These are phyloP conservation scores for Scalesia atractyloides DNA, from an alignment of 129 eudicot species.

Conservation along the genomic window DNA sequence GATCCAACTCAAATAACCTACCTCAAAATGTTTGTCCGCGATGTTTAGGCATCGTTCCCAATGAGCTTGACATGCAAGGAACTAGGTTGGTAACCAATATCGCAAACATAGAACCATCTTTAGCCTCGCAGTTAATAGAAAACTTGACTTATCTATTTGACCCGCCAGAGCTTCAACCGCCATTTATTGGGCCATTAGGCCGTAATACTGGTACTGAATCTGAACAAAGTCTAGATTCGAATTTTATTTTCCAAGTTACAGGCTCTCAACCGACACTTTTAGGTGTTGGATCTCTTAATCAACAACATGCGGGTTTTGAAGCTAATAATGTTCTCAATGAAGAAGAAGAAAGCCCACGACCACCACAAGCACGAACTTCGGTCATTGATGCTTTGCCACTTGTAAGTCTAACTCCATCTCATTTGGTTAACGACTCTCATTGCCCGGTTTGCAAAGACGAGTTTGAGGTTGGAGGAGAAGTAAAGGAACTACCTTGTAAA, in stretches of 20 bases:
- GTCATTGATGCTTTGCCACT: conserved; percentile 51
- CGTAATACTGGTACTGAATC: conserved; percentile 28
- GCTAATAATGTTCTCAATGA: conserved; percentile 18
- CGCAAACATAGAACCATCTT: conserved; percentile 45
- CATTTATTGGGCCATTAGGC: conserved; percentile 22
- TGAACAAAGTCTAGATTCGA: conserved; percentile 31
- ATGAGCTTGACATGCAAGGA: conserved; percentile 63
- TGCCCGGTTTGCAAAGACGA: conserved; percentile 87
- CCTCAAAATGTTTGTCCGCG: conserved; percentile 58
- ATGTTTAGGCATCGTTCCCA: conserved; percentile 50
- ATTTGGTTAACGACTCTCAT: conserved; percentile 46
- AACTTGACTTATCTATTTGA: conserved; percentile 54
- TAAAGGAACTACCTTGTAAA: conserved; percentile 62
- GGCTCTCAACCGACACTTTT: conserved; percentile 35
- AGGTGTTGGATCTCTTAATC: conserved; percentile 21
- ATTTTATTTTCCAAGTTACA: conserved; percentile 45
- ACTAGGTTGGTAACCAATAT: conserved; percentile 38
- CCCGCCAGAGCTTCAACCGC: conserved; percentile 36
- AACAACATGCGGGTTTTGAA: conserved; percentile 18
- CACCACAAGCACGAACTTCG: conserved; percentile 39
- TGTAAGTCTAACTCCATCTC: conserved; percentile 41
- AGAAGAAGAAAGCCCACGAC: conserved; percentile 45
- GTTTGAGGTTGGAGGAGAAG: conserved; percentile 60
- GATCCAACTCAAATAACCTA: conserved; percentile 54
- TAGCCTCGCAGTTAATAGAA: conserved; percentile 42